Conservation (phyloP, 352 stramenopile species). For the Achlya hypogyna region DNA sequence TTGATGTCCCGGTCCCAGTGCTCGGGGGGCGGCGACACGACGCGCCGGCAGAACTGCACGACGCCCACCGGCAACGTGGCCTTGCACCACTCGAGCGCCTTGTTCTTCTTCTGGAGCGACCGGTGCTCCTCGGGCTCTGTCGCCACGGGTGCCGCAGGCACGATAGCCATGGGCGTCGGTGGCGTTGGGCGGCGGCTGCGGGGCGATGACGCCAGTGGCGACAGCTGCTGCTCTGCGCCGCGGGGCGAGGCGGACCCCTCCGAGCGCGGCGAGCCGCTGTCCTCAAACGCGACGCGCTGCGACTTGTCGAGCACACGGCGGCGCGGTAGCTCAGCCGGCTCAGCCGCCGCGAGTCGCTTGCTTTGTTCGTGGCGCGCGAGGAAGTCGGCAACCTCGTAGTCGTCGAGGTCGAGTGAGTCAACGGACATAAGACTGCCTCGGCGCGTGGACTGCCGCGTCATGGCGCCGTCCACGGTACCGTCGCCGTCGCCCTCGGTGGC, state of each 20-base stretch:
- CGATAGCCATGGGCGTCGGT: not conserved
- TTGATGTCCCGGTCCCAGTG: slow-evolving; percentile 84
- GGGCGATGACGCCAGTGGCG: not conserved
- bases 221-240: not conserved
- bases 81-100: not conserved
- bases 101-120: not conserved
- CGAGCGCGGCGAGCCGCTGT: not conserved
- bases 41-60: slow-evolving; percentile 31
- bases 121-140: not conserved
- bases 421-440: not conserved
- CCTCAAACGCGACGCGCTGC: not conserved
- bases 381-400: slow-evolving; percentile 5
- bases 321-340: not conserved
- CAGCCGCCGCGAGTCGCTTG: not conserved
- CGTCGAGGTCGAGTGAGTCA: slow-evolving; percentile 10
- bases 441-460: not conserved
- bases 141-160: not conserved
- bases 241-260: too few relatives aligned
- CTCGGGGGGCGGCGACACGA: slow-evolving; percentile 49
- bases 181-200: not conserved
- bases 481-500: not conserved
- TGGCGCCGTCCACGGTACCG: not conserved
- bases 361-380: slow-evolving; percentile 6
- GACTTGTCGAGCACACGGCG: not conserved
- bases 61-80: not conserved